Percentiles rank a stretch among this genome's conserved stretches.
Conservation (phyloP, 2,329 filamentous ascomycete species). For the Ophiostoma perfectum region DNA sequence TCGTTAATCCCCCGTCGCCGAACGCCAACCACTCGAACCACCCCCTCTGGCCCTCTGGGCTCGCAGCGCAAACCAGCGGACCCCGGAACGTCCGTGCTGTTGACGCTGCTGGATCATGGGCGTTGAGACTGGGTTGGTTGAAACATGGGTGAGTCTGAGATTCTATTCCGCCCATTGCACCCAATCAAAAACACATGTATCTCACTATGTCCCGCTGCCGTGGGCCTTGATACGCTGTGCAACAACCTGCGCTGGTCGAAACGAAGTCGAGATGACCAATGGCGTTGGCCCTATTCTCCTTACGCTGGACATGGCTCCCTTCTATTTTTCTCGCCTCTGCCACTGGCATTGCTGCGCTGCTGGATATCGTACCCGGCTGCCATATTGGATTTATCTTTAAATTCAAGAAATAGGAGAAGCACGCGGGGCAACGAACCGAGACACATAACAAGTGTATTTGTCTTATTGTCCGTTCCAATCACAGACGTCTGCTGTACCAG, state of each 20-base stretch:
- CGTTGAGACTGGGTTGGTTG: slow-evolving; percentile 20
- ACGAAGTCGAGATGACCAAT: slow-evolving; percentile 2
- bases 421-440: background rate
- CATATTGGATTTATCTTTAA: background rate
- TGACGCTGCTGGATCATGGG: slow-evolving; percentile 22
- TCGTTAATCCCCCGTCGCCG: background rate
- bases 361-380: too few species aligned
- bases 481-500: background rate
- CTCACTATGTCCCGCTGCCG: slow-evolving; percentile 18
- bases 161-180: slow-evolving; percentile 3
- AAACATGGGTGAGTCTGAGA: slow-evolving; percentile 26
- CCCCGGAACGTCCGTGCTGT: slow-evolving; percentile 12
- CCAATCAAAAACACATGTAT: background rate
- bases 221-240: slow-evolving; percentile 24
- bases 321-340: background rate
- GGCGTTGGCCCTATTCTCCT: background rate
- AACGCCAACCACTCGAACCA: background rate
- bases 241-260: slow-evolving; percentile 7
- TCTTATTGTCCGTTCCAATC: background rate
- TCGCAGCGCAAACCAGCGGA: slow-evolving; percentile 11
- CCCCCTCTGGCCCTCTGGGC: background rate
- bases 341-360: background rate
- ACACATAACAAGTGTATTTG: background rate
- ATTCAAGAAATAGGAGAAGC: background rate
- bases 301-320: background rate